Evolutionary conservation across 305 asterid species (phyloP).

Genomic region (Rubia tinctorum): DNA sequence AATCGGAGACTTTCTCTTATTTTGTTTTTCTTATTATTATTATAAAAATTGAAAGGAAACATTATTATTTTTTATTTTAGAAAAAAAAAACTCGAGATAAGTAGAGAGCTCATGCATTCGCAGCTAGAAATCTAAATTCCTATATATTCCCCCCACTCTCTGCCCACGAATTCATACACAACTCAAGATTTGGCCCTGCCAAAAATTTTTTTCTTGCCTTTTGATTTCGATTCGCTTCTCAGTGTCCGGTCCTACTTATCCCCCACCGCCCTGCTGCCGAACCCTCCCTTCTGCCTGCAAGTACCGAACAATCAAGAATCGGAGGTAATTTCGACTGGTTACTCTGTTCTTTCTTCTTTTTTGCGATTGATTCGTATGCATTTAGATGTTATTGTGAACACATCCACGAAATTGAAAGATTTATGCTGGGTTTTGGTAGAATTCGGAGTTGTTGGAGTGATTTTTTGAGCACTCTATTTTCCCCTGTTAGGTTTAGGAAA

Average conservation of each 20-base stretch:
- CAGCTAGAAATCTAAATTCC: neutral
- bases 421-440: neutral
- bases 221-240: neutral
- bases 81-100: neutral
- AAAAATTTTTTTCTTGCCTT: neutral
- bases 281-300: neutral
- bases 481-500: constrained; percentile 19
- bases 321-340: neutral
- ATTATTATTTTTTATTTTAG: no score
- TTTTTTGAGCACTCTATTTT: constrained; percentile 16
- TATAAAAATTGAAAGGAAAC: no score
- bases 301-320: neutral
- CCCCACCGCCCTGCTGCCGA: neutral
- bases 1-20: no score
- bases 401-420: neutral
- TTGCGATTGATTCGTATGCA: neutral
- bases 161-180: neutral
- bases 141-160: neutral
- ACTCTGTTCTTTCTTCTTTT: neutral
- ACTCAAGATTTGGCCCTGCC: neutral
- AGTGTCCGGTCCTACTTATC: neutral
- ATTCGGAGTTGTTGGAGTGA: neutral
- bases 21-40: no score
- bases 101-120: constrained; percentile 3
- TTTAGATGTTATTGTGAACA: neutral